Evolutionary conservation across 2,329 filamentous ascomycete genomes (phyloP).

Genomic region (Westerdykella sp.): DNA sequence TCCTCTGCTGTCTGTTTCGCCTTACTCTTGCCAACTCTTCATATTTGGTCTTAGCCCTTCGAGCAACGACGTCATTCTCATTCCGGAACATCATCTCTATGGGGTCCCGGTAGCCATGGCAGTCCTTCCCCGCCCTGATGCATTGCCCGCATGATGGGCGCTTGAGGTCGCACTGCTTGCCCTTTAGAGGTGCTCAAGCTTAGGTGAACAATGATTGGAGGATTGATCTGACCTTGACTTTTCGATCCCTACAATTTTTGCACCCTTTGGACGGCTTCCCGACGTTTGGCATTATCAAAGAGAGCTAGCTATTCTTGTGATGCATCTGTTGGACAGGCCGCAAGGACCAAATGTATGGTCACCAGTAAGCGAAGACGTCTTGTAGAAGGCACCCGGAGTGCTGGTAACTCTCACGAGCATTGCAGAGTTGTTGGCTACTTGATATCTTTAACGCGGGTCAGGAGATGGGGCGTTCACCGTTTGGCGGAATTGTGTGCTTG

Average conservation of each 20-base stretch:
- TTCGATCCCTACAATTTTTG: slow-evolving; percentile 26
- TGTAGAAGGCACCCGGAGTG: no score
- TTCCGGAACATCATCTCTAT: slow-evolving; percentile 29
- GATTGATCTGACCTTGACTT: slow-evolving; percentile 20
- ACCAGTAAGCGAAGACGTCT: no score
- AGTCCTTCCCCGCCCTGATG: slow-evolving; percentile 19
- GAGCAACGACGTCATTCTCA: slow-evolving; percentile 16
- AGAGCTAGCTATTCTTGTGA: no score
- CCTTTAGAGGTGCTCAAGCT: not conserved
- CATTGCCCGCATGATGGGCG: slow-evolving; percentile 31
- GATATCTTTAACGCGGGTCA: no score
- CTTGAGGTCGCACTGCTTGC: slow-evolving; percentile 26
- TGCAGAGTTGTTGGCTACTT: no score
- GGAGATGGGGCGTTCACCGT: no score
- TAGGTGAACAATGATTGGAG: not conserved
- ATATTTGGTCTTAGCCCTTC: slow-evolving; percentile 1
- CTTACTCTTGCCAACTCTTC: slow-evolving; percentile 16
- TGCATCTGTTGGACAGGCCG: no score
- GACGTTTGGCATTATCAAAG: slow-evolving; percentile 22
- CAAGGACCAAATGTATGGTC: no score
- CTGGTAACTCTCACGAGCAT: no score
- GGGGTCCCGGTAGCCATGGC: slow-evolving; percentile 28
- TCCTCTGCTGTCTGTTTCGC: not conserved
- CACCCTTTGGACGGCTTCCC: slow-evolving; percentile 29
- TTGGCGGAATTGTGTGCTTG: no score